phyloP scores from a whole-genome alignment of 2,329 filamentous ascomycete genomes.

The Exophiala sideris region DNA sequence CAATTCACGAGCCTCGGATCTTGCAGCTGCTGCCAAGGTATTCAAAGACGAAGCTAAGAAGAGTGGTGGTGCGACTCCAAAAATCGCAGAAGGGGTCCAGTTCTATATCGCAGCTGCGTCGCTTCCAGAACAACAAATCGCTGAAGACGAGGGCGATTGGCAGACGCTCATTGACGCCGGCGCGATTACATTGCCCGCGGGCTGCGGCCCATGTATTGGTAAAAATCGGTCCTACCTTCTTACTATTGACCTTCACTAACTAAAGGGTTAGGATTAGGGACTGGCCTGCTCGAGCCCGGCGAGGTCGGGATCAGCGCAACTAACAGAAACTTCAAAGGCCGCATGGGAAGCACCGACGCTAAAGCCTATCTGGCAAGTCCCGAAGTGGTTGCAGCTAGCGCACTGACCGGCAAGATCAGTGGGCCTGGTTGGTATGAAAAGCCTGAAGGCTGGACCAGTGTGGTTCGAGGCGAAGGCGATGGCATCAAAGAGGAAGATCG shows the following conservation, averaged over 20 bases:
- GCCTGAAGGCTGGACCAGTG: conserved; percentile 62
- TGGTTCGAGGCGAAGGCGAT: conserved; percentile 67
- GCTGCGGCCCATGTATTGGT: conserved; percentile 80
- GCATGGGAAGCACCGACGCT: conserved; percentile 77
- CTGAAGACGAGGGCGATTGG: conserved; percentile 83
- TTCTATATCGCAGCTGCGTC: conserved; percentile 92
- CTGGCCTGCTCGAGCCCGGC: conserved; percentile 75
- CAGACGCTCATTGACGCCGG: conserved; percentile 76
- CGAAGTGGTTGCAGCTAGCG: conserved; percentile 88
- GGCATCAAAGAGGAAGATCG: conserved; percentile 62
- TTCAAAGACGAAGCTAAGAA: conserved; percentile 70
- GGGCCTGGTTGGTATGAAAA: conserved; percentile 76
- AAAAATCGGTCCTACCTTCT: too few relatives aligned
- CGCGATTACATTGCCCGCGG: conserved; percentile 66
- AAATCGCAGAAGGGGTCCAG: conserved; percentile 71
- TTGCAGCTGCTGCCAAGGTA: conserved; percentile 76
- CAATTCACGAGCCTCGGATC: conserved; percentile 76
- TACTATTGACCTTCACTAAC: too few relatives aligned
- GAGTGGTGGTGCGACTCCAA: conserved; percentile 61
- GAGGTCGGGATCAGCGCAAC: conserved; percentile 80
- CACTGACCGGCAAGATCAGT: conserved; percentile 54
- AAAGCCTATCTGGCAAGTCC: conserved; percentile 85
- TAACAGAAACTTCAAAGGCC: conserved; percentile 88
- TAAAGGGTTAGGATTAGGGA: conserved; percentile 55
- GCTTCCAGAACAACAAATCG: conserved; percentile 66